phyloP scores from a whole-genome alignment of 2,329 filamentous ascomycete species.

The Botrytis squamosa region DNA sequence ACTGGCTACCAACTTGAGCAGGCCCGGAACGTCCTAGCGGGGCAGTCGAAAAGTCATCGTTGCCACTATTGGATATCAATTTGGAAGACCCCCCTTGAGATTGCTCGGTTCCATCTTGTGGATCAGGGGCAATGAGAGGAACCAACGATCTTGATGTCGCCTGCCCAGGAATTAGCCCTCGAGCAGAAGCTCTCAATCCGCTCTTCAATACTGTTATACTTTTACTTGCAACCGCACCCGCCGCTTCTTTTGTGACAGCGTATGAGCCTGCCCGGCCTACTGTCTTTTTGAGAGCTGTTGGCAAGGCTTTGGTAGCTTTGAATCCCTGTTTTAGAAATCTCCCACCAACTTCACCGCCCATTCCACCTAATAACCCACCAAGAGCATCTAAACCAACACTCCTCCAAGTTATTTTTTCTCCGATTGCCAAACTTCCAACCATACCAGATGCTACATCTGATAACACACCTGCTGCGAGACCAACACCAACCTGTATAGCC shows the following conservation, averaged over 20 bases:
- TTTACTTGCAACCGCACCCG: background rate
- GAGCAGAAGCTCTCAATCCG: background rate
- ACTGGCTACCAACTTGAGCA: slow-evolving; percentile 8
- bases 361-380: slow-evolving; percentile 5
- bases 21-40: slow-evolving; percentile 1
- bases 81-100: background rate
- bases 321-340: background rate
- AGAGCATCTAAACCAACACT: slow-evolving; percentile 17
- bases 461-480: slow-evolving; percentile 14
- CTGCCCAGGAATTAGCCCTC: background rate
- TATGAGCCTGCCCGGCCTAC: background rate
- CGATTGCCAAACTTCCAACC: background rate
- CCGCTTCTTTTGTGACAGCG: background rate
- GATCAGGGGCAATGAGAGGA: background rate
- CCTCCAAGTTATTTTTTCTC: background rate
- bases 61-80: background rate
- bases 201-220: background rate
- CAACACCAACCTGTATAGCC: slow-evolving; percentile 17
- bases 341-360: background rate
- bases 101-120: background rate
- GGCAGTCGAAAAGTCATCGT: background rate
- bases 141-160: background rate
- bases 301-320: background rate
- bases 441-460: slow-evolving; percentile 7
- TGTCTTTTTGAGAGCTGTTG: background rate